Evolutionary conservation across 2,329 filamentous ascomycete species (phyloP).

Genomic region (Pestalotiopsis fici): DNA sequence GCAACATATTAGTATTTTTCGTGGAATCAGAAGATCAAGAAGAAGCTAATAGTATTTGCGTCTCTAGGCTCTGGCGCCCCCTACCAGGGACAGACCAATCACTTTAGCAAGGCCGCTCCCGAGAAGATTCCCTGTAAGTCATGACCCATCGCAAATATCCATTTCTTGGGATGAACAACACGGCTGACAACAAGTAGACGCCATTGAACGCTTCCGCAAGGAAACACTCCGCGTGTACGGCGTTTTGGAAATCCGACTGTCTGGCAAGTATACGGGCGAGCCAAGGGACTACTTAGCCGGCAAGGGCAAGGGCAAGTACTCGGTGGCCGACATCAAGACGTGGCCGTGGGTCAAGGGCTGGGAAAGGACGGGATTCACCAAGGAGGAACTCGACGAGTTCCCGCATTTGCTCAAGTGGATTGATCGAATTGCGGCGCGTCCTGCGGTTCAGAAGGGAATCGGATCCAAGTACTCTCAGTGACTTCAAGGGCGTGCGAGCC

Average conservation of each 20-base stretch:
- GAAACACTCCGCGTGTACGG: conserved; percentile 53
- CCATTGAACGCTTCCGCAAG: conserved; percentile 51
- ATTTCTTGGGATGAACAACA: too few relatives aligned
- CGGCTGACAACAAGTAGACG: conserved; percentile 26
- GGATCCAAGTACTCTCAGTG: conserved; percentile 17
- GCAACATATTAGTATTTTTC: too few relatives aligned
- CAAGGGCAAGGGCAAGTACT: conserved; percentile 54
- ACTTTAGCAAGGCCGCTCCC: conserved; percentile 41
- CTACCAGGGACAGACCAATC: conserved; percentile 40
- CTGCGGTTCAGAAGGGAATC: conserved; percentile 37
- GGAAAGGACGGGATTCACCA: conserved; percentile 40
- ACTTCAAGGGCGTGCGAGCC: neutral
- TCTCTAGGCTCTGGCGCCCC: conserved; percentile 33
- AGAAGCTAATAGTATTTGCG: too few relatives aligned
- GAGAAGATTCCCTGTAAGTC: conserved; percentile 43
- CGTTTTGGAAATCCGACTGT: conserved; percentile 37
- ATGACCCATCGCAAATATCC: neutral
- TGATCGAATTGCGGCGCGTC: conserved; percentile 47
- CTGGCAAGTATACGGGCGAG: conserved; percentile 49
- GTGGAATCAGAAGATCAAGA: too few relatives aligned
- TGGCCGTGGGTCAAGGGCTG: conserved; percentile 52
- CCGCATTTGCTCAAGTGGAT: conserved; percentile 55
- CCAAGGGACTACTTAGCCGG: conserved; percentile 53
- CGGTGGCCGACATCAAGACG: conserved; percentile 52
- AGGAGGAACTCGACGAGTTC: conserved; percentile 50